phyloP scores from a whole-genome alignment of 2,329 filamentous ascomycete species.

The Coniochaeta prunicola region DNA sequence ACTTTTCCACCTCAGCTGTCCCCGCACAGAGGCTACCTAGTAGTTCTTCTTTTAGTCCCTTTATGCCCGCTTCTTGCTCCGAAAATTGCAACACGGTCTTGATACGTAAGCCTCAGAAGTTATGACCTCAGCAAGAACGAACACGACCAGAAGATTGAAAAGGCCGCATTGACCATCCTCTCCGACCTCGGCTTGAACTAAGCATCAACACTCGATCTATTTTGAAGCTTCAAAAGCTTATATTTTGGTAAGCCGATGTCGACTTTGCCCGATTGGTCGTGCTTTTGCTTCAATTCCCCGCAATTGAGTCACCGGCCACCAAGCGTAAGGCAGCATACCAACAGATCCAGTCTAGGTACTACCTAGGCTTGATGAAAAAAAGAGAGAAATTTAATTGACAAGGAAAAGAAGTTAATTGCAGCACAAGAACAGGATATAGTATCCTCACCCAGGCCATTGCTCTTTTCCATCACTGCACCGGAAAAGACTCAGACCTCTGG shows the following conservation, averaged over 20 bases:
- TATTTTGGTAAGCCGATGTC: background rate
- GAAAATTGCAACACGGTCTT: background rate
- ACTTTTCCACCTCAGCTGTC: background rate
- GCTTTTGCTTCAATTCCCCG: background rate
- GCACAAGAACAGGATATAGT: background rate
- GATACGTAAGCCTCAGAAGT: background rate
- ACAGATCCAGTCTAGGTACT: too few relatives aligned
- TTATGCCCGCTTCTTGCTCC: background rate
- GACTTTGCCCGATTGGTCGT: background rate
- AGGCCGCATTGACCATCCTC: background rate
- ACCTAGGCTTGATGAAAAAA: background rate
- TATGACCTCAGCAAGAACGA: background rate
- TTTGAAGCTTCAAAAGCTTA: constrained; percentile 1
- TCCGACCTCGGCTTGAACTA: background rate
- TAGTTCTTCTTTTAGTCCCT: background rate
- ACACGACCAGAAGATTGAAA: background rate
- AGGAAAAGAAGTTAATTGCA: background rate
- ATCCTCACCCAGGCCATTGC: background rate
- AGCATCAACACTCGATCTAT: background rate
- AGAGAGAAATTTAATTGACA: background rate
- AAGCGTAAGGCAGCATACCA: background rate
- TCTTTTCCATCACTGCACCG: background rate
- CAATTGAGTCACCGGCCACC: background rate
- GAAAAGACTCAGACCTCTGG: background rate
- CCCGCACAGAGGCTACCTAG: background rate